Percentiles rank a stretch among this genome's conserved stretches.
phyloP scores from a whole-genome alignment of 2,329 filamentous ascomycete genomes.

The Stachybotrys echinatus region DNA sequence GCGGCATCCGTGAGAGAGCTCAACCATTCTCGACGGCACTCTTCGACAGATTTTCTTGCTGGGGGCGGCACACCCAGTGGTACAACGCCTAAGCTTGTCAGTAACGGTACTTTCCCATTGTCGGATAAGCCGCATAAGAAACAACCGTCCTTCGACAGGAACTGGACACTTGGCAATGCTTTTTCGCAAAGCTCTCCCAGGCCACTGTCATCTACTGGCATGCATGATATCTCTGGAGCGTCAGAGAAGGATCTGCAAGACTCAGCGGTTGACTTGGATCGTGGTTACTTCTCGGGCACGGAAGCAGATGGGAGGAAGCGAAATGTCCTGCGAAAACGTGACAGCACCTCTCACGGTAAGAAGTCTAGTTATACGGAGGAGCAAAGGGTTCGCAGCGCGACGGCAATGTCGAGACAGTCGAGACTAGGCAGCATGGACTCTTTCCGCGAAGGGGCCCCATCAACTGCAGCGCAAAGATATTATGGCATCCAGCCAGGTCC shows the following conservation, averaged over 20 bases:
- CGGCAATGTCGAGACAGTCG: slow-evolving; percentile 66
- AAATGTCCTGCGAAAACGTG: slow-evolving; percentile 77
- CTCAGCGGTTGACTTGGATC: slow-evolving; percentile 62
- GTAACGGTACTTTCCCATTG: slow-evolving; percentile 37
- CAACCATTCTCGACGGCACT: slow-evolving; percentile 81
- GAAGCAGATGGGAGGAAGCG: slow-evolving; percentile 73
- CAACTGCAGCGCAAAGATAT: slow-evolving; percentile 67
- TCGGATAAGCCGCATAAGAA: slow-evolving; percentile 49
- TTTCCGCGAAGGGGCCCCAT: slow-evolving; percentile 53
- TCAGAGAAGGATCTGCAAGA: slow-evolving; percentile 38
- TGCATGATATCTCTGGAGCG: slow-evolving; percentile 36
- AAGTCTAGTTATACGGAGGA: slow-evolving; percentile 76
- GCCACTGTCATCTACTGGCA: slow-evolving; percentile 48
- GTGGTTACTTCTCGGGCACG: slow-evolving; percentile 89
- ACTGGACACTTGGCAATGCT: slow-evolving; percentile 60
- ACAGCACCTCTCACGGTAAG: slow-evolving; percentile 57
- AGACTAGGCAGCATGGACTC: slow-evolving; percentile 77
- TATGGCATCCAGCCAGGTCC: slow-evolving; percentile 47
- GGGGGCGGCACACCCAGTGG: slow-evolving; percentile 14
- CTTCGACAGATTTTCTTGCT: slow-evolving; percentile 69
- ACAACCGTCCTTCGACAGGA: slow-evolving; percentile 64
- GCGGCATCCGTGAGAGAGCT: slow-evolving; percentile 77
- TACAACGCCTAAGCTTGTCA: slow-evolving; percentile 32
- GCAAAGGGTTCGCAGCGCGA: slow-evolving; percentile 60
- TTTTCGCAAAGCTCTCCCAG: slow-evolving; percentile 32